These are phyloP conservation scores for Colletotrichum sp. DNA, from an alignment of 2,329 filamentous ascomycete species.

Conservation along the genomic window DNA sequence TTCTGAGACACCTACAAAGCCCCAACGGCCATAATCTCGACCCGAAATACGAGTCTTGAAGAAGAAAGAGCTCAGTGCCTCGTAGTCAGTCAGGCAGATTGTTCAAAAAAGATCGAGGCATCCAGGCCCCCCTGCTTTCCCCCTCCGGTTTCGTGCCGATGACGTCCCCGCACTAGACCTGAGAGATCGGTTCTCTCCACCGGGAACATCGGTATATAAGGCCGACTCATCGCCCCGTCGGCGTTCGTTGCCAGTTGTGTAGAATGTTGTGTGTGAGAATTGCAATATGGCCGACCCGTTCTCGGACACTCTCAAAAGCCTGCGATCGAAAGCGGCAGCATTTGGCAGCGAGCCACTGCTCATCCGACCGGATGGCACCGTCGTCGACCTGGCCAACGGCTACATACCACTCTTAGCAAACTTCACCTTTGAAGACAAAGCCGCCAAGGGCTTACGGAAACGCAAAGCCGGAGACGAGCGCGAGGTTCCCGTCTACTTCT, in stretches of 20 bases:
- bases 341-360: neutral
- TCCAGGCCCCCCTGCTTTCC: neutral
- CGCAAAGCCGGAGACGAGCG: neutral
- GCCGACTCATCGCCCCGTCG: neutral
- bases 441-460: neutral
- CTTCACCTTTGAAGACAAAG: constrained; percentile 2
- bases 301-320: neutral
- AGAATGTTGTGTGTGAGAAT: neutral
- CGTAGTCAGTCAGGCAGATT: neutral
- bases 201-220: neutral
- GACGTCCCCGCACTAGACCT: neutral
- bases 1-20: neutral
- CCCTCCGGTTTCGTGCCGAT: neutral
- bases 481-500: neutral
- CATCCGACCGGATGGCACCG: neutral
- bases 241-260: no score
- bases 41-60: neutral
- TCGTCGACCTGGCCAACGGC: neutral
- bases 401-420: neutral
- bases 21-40: accelerated
- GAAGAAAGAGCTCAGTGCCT: accelerated
- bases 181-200: neutral
- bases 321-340: neutral
- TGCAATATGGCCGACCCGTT: neutral
- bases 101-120: neutral